Evolutionary conservation across 306 rosid species (phyloP).

Genomic region (Psophocarpus tetragonolobus): DNA sequence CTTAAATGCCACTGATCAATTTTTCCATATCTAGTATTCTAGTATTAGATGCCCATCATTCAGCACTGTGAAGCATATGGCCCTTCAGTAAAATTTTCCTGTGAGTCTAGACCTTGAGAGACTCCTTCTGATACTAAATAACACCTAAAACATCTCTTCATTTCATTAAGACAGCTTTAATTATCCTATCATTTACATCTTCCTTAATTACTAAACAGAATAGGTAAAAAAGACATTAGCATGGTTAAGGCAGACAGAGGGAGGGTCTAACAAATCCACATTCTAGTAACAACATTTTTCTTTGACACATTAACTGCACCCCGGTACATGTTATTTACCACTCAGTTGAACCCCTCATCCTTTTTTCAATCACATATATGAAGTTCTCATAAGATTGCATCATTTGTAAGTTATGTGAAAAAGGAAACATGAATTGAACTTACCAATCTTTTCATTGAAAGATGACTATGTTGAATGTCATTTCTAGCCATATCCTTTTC

Average conservation of each 20-base stretch:
- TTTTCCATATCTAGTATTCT: conserved; percentile 3
- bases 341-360: not conserved
- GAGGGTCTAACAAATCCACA: conserved; percentile 1
- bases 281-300: not conserved
- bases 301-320: not conserved
- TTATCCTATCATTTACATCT: not conserved
- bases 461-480: conserved; percentile 68
- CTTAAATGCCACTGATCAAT: not conserved
- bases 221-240: not conserved
- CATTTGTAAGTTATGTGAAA: conserved; percentile 32
- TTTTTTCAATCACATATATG: not conserved
- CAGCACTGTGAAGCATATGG: not conserved
- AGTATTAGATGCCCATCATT: not conserved
- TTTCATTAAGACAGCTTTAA: not conserved
- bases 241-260: not conserved
- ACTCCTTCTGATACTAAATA: not conserved
- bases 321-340: not conserved
- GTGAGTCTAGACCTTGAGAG: not conserved
- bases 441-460: conserved; percentile 72
- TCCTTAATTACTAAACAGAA: conserved; percentile 4
- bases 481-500: conserved; percentile 70
- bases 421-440: conserved; percentile 31
- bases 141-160: not conserved
- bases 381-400: conserved; percentile 19
- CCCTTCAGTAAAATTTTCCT: not conserved